These are phyloP conservation scores for Boletus patriciae DNA, from an alignment of 768 basidiomycete species.

Conservation along the genomic window DNA sequence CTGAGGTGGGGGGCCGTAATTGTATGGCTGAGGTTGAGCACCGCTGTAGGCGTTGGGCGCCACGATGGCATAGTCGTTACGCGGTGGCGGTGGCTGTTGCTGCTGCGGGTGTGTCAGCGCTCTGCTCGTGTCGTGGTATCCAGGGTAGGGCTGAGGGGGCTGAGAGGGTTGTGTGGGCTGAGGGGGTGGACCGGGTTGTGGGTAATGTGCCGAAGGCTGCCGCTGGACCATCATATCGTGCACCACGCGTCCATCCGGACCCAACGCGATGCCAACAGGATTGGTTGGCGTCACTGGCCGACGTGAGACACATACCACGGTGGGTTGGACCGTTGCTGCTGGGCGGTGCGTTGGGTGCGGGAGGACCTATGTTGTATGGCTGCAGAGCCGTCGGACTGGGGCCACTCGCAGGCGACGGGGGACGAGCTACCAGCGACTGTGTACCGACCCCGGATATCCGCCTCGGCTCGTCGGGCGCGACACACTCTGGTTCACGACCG, in stretches of 20 bases:
- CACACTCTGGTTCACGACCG: slow-evolving; percentile 37
- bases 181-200: slow-evolving; percentile 4
- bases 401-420: slow-evolving; percentile 52
- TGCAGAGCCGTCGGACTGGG: slow-evolving; percentile 21
- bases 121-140: slow-evolving; percentile 23
- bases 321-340: not conserved
- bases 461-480: slow-evolving; percentile 56
- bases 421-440: slow-evolving; percentile 62
- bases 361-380: slow-evolving; percentile 14
- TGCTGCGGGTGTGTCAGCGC: slow-evolving; percentile 40
- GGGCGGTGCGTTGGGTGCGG: not conserved
- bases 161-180: slow-evolving; percentile 9
- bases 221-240: slow-evolving; percentile 69
- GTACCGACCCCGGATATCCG: slow-evolving; percentile 86
- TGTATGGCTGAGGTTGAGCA: slow-evolving; percentile 13
- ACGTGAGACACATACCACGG: slow-evolving; percentile 30
- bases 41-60: slow-evolving; percentile 15
- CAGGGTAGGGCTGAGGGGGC: slow-evolving; percentile 20
- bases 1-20: slow-evolving; percentile 19
- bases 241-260: slow-evolving; percentile 75
- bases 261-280: slow-evolving; percentile 78
- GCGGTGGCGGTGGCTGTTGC: slow-evolving; percentile 24
- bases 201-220: slow-evolving; percentile 12
- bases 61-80: slow-evolving; percentile 18
- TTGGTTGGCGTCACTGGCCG: slow-evolving; percentile 72